Evolutionary conservation across 208 protist species (phyloP).

Genomic region (Wallacemonas sp.): DNA sequence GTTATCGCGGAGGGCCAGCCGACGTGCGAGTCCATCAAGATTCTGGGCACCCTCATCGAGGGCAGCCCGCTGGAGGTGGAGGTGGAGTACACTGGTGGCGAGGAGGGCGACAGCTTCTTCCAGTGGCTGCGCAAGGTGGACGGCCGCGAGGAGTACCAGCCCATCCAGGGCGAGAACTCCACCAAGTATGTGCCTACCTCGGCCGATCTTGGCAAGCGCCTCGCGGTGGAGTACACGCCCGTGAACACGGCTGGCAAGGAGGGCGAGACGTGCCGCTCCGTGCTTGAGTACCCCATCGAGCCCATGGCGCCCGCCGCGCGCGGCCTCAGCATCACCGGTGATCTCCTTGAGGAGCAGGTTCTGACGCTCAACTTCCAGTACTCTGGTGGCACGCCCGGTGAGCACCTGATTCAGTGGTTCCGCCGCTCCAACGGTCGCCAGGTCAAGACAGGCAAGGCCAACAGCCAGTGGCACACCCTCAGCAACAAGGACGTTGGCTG

Average conservation of each 20-base stretch:
- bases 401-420: constrained; percentile 90
- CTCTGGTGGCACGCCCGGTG: constrained; percentile 76
- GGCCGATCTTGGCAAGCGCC: constrained; percentile 86
- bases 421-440: constrained; percentile 49
- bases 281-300: constrained; percentile 88
- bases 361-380: constrained; percentile 85
- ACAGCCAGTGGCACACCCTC: constrained; percentile 67
- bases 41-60: constrained; percentile 87
- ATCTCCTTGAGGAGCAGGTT: constrained; percentile 67
- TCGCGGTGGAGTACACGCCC: constrained; percentile 92
- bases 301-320: constrained; percentile 54
- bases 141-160: constrained; percentile 62
- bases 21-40: constrained; percentile 89
- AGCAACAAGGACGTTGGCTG: constrained; percentile 80
- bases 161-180: constrained; percentile 78
- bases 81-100: constrained; percentile 83
- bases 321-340: constrained; percentile 70
- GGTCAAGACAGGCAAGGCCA: constrained; percentile 67
- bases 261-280: constrained; percentile 89
- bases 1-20: constrained; percentile 66
- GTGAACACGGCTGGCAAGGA: constrained; percentile 81
- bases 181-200: constrained; percentile 75
- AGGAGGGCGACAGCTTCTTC: constrained; percentile 87
- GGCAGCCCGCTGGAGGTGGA: constrained; percentile 83
- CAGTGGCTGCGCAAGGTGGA: constrained; percentile 90